Base-by-base conservation (phyloP, 1,284 basidiomycete species). In the Testicularia cyperi region DNA sequence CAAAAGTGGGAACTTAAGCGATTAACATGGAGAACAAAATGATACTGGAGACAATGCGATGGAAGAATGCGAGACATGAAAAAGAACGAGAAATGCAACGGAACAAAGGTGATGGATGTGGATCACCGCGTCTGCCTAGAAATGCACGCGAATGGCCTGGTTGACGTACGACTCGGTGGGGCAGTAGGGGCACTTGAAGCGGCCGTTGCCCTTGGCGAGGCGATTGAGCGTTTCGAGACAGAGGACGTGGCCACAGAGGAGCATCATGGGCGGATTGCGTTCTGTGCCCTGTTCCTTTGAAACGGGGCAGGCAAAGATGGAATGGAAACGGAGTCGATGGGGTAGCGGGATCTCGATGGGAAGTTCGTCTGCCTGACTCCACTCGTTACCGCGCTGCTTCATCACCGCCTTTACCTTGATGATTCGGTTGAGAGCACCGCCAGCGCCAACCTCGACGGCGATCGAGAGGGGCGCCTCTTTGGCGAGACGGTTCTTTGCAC, bases 201-300 rank as follows among this genome's bases (percentile, higher is more conserved):
- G 40, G 5, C 88, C 87, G 68, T 84, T 84, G 19, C 86, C 83
- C 79, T 94, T 95, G 70, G 49, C 63, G 8, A 75, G 30, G 18
- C 63, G 25, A 5, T 46, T 57, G n/a, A 75, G 52, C 24, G 58
- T 58, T 30, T 75, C 71, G 15, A 53, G 40, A 35, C 68, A 72
- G 9, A 70, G 23, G 23, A 66, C 65, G 42, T 99, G 95, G 1
- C 94, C 94, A 74, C 94, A 98, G 1, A 81, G 79, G 81, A 98
- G 86, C 88, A 96, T 92, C 89, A 95, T 95, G 0, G 94, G 94
- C 16, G 92, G 95, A 76, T 98, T 99, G 48, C 82, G 77, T 40
- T 92, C 88, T 1, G 90, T 94, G 12, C 90, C 85, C 78, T 95
- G 92, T 73, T 98, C 94, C 78, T 97, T 98, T 13, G 90, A 94